These are phyloP conservation scores for Wickerhamomyces xylosicus DNA, from an alignment of 805 yeast species.

Conservation along the genomic window DNA sequence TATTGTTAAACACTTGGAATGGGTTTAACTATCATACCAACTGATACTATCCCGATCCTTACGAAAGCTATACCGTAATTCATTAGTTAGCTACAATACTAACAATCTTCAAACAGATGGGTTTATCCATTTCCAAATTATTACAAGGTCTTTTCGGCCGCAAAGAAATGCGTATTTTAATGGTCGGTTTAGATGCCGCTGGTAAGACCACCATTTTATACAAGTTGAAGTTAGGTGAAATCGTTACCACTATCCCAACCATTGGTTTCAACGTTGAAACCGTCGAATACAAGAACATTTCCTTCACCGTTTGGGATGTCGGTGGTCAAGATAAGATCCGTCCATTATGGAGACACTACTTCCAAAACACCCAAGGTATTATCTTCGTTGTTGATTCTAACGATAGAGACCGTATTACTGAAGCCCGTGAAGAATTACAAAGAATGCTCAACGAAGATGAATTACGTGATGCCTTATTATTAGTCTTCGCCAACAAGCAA, in stretches of 20 bases:
- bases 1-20: too few relatives aligned
- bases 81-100: background rate
- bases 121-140: constrained; percentile 89
- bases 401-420: constrained; percentile 95
- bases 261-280: constrained; percentile 97
- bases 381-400: constrained; percentile 96
- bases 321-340: constrained; percentile 99
- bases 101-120: constrained; percentile 41
- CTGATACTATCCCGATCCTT: too few relatives aligned
- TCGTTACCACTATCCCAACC: constrained; percentile 93
- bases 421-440: constrained; percentile 96
- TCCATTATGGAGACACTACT: constrained; percentile 98
- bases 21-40: too few relatives aligned
- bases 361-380: constrained; percentile 97
- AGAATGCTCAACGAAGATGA: constrained; percentile 98
- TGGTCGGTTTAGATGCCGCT: constrained; percentile 98
- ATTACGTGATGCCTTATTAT: constrained; percentile 89
- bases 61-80: too few relatives aligned
- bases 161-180: constrained; percentile 95
- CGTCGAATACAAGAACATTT: constrained; percentile 92
- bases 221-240: constrained; percentile 91
- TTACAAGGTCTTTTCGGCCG: constrained; percentile 93
- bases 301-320: constrained; percentile 97
- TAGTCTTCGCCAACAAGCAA: constrained; percentile 97
- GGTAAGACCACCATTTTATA: constrained; percentile 96